phyloP scores from a whole-genome alignment of 805 yeast species.

The Pachysolen tannophilus region DNA sequence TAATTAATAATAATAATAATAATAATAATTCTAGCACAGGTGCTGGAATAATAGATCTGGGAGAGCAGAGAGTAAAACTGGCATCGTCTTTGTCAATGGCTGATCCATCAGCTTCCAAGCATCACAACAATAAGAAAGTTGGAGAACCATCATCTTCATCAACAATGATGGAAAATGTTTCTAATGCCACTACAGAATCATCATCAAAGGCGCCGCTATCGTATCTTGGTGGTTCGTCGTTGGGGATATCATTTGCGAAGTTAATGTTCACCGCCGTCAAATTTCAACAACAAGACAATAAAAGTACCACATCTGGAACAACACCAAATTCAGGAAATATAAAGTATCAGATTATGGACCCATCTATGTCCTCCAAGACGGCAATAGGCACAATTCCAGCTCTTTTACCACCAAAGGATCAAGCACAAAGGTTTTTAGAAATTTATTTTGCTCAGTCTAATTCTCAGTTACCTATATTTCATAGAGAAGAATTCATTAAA shows the following conservation, averaged over 20 bases:
- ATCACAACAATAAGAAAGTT: too few species aligned
- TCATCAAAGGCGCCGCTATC: conserved; percentile 24
- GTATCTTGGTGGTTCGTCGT: conserved; percentile 38
- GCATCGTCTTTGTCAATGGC: too few species aligned
- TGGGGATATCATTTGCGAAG: conserved; percentile 68
- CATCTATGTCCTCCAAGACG: conserved; percentile 16
- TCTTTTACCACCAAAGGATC: conserved; percentile 57
- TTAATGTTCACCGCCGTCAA: conserved; percentile 73
- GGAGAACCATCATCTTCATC: background rate
- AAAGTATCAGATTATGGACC: conserved; percentile 17
- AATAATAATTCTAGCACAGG: too few species aligned
- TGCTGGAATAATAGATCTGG: background rate
- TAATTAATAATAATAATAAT: too few species aligned
- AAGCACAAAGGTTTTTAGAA: conserved; percentile 59
- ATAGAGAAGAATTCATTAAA: conserved; percentile 66
- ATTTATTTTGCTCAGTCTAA: conserved; percentile 73
- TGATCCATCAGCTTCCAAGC: background rate
- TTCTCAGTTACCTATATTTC: conserved; percentile 76
- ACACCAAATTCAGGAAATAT: too few species aligned
- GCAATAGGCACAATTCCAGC: conserved; percentile 29
- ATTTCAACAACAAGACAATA: conserved; percentile 25
- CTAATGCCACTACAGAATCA: conserved; percentile 19
- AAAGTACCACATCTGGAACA: conserved; percentile 2
- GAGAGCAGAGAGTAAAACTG: background rate
- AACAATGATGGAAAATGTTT: conserved; percentile 18